Evolutionary conservation across 257 asterid species (phyloP).

Genomic region (Solanum corneliomulleri): DNA sequence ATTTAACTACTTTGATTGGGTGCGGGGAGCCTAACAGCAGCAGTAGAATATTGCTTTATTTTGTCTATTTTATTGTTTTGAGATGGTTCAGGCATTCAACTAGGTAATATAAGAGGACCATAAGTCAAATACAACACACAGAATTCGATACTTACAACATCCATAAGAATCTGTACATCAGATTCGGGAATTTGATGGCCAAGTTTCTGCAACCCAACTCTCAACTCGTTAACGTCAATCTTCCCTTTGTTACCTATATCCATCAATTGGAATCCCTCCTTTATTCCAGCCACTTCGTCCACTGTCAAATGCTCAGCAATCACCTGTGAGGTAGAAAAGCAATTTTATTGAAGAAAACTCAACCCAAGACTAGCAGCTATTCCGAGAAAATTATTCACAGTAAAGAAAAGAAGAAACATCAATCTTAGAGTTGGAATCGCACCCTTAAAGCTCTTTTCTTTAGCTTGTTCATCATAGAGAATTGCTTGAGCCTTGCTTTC

Average conservation of each 20-base stretch:
- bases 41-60: background rate
- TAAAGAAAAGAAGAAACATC: background rate
- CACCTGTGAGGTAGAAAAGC: conserved; percentile 15
- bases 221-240: conserved; percentile 31
- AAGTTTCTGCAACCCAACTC: conserved; percentile 25
- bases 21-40: background rate
- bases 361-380: background rate
- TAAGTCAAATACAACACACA: background rate
- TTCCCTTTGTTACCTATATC: conserved; percentile 30
- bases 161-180: conserved; percentile 33
- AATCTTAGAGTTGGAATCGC: background rate
- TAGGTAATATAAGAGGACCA: background rate
- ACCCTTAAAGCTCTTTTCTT: conserved; percentile 45
- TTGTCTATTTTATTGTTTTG: background rate
- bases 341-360: background rate
- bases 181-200: conserved; percentile 32
- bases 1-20: background rate
- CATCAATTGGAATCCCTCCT: conserved; percentile 30
- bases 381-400: background rate
- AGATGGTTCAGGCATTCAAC: background rate
- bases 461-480: conserved; percentile 39
- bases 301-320: conserved; percentile 36
- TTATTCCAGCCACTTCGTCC: conserved; percentile 37
- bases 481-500: conserved; percentile 40
- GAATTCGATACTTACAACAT: conserved; percentile 14